Evolutionary conservation across 257 asterid species (phyloP).

Genomic region (Solanum bukasovii): DNA sequence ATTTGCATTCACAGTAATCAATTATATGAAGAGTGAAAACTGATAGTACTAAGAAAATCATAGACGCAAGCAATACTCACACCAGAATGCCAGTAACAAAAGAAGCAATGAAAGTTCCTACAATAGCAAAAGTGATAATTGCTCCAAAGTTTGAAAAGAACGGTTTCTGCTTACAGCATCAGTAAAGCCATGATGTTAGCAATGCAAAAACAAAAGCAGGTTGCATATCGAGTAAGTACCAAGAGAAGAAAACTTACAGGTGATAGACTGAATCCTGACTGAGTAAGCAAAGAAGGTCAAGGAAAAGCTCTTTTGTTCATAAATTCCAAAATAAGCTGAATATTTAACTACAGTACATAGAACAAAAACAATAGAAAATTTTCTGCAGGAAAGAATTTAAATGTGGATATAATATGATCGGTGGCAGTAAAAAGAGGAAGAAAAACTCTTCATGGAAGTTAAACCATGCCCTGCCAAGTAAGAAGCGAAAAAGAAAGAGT

Average conservation of each 20-base stretch:
- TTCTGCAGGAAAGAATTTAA: background rate
- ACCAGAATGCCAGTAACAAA: constrained; percentile 85
- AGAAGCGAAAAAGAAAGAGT: constrained; percentile 1
- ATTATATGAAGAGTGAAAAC: background rate
- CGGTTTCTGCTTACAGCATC: constrained; percentile 67
- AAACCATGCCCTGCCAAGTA: constrained; percentile 81
- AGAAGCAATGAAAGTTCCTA: constrained; percentile 87
- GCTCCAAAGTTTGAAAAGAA: constrained; percentile 98
- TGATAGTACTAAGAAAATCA: background rate
- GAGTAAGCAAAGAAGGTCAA: constrained; percentile 62
- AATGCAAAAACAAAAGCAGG: background rate
- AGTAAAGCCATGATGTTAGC: background rate
- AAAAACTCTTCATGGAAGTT: constrained; percentile 99
- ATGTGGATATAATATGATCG: constrained; percentile 96
- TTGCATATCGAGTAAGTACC: background rate
- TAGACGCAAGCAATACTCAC: constrained; percentile 38
- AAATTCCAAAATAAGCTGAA: constrained; percentile 2
- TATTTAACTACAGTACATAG: background rate
- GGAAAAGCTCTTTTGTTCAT: constrained; percentile 24
- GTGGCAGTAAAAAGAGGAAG: constrained; percentile 93
- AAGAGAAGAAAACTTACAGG: constrained; percentile 57
- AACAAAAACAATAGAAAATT: background rate
- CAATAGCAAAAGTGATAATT: constrained; percentile 79
- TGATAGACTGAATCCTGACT: constrained; percentile 92
- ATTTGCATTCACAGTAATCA: constrained; percentile 2